Evolutionary conservation across 163 green algal species (phyloP), one percentile per base, ranked within the genome.

Genomic region (Chlorella variabilis): DNA sequence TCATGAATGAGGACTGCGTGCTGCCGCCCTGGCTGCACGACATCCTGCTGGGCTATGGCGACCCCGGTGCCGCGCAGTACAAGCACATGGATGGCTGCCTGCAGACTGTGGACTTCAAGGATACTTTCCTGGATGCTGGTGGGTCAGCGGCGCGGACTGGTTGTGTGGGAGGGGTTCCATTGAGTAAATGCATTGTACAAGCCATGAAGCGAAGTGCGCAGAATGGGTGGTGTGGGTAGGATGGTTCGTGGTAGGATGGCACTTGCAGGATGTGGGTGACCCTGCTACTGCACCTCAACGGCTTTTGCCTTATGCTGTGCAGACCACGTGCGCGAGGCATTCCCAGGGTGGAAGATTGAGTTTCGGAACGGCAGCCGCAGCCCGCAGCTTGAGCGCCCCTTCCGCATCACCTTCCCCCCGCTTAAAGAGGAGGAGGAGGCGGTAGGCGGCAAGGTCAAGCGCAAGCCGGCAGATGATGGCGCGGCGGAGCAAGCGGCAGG

Each of bases 11-110:
- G 82, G 88, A 94, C 61, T 81, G 51, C 65, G 76, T 75, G 61
- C 87, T 98, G 77, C 97, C 96, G 1, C 75, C 88, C 49, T 99
- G 97, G 97, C 92, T 99, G 79, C 91, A 96, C 74, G 96, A 99
- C 85, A 92, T 98, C 45, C 97, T 99, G 87, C 89, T 99, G 68
- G 97, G 97, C 18, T 99, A 99, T 74, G 96, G 96, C 0, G 91
- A 98, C 85, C 96, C 96, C 1, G 85, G 56, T 23, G 92, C 91
- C 3, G 95, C 95, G 66, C 85, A 92, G 77, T 97, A 92, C 85
- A 80, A 36, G 45, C 54, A 85, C 49, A 88, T 95, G 87, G 74
- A 87, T 33, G 74, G 79, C 67, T 54, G 78, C 15, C 71, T 94
- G 66, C 75, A 80, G 27, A 91, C 81, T 2, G 75, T 97, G 8